Evolutionary conservation across 1,139 yeast genomes (phyloP).

Genomic region (Candida anutae): DNA sequence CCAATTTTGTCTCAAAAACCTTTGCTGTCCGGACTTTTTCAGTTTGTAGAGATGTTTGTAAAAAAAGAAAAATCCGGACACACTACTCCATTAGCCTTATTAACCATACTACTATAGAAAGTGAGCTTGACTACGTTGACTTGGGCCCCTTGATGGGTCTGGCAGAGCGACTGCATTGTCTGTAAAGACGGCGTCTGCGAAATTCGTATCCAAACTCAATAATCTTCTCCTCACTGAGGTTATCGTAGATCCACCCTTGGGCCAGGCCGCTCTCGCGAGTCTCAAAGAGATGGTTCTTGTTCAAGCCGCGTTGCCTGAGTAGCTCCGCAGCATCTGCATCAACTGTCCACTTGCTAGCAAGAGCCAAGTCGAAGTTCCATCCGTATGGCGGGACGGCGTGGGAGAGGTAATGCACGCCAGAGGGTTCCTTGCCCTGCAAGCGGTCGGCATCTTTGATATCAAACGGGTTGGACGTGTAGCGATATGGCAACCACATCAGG

Average conservation of each 20-base stretch:
- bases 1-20: too few species aligned
- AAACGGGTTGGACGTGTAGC: conserved; percentile 38
- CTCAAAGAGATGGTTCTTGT: conserved; percentile 10
- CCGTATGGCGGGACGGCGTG: conserved; percentile 61
- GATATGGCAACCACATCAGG: conserved; percentile 44
- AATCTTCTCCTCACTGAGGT: conserved; percentile 12
- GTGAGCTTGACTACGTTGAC: too few species aligned
- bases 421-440: conserved; percentile 52
- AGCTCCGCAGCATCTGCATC: conserved; percentile 50
- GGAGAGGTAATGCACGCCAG: conserved; percentile 50
- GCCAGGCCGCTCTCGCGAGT: conserved; percentile 26
- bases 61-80: too few species aligned
- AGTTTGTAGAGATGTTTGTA: too few species aligned
- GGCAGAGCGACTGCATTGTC: conserved; percentile 47
- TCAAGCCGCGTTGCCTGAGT: conserved; percentile 40
- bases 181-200: conserved; percentile 47
- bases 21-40: too few species aligned
- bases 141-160: too few species aligned
- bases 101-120: too few species aligned
- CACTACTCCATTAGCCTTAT: too few species aligned
- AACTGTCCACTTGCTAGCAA: conserved; percentile 57
- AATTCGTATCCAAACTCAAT: conserved; percentile 23
- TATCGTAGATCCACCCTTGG: conserved; percentile 39
- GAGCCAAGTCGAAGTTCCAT: conserved; percentile 61
- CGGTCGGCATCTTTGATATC: conserved; percentile 45